Percentiles rank a stretch among this genome's conserved stretches.
Evolutionary conservation across 306 rosid species (phyloP).

Genomic region (Senna tora): DNA sequence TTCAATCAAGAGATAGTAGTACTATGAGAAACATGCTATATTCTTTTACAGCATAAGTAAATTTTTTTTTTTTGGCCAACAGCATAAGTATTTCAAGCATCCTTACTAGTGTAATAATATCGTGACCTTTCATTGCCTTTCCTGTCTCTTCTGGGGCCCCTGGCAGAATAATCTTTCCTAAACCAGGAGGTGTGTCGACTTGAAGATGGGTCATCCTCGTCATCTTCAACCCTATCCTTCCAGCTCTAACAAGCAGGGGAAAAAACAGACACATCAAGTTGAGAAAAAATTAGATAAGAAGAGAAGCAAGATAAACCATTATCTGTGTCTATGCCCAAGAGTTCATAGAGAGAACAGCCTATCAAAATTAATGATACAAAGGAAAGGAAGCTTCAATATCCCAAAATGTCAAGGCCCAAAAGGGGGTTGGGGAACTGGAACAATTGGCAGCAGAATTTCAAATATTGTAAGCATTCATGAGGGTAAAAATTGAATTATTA

Average conservation of each 20-base stretch:
- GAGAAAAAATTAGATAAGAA: constrained; percentile 17
- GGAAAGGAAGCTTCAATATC: constrained; percentile 5
- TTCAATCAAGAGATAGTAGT: constrained; percentile 6
- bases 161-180: constrained; percentile 28
- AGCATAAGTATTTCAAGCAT: constrained; percentile 9
- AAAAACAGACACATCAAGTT: constrained; percentile 1
- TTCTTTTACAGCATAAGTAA: constrained; percentile 12
- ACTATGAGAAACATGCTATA: constrained; percentile 24
- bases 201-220: constrained; percentile 36
- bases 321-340: not conserved
- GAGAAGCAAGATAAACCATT: not conserved
- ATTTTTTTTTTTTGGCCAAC: too few relatives aligned
- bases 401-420: constrained; percentile 6
- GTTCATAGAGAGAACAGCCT: constrained; percentile 9
- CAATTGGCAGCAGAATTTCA: not conserved
- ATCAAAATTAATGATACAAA: not conserved
- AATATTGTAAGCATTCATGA: constrained; percentile 2
- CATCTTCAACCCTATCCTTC: constrained; percentile 34
- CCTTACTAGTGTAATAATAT: constrained; percentile 40
- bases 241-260: constrained; percentile 39
- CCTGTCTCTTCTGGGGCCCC: constrained; percentile 23
- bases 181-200: constrained; percentile 43
- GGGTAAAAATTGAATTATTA: not conserved
- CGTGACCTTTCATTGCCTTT: constrained; percentile 26
- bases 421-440: not conserved